Conservation (phyloP, 805 yeast genomes). For the Tetrapisispora namnaoensis region DNA sequence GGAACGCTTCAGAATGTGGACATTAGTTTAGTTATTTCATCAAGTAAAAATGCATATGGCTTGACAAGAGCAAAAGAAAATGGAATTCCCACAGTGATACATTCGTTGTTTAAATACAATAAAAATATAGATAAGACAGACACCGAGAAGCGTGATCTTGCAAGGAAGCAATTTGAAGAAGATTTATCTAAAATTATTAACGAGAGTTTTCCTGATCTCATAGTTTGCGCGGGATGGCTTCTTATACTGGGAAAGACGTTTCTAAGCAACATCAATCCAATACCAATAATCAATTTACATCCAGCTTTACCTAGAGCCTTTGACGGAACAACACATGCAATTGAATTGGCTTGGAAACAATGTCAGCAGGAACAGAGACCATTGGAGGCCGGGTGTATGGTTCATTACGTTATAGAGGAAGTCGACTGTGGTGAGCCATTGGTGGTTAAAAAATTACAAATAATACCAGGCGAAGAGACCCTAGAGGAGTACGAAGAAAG, state of each 20-base stretch:
- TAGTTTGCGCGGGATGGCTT: conserved; percentile 99
- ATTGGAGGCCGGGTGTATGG: conserved; percentile 87
- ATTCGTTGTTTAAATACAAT: conserved; percentile 64
- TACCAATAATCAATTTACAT: conserved; percentile 85
- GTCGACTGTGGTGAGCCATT: conserved; percentile 92
- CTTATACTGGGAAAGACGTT: conserved; percentile 75
- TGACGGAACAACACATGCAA: conserved; percentile 89
- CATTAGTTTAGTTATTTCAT: conserved; percentile 75
- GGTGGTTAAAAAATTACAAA: conserved; percentile 66
- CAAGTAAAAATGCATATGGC: conserved; percentile 81
- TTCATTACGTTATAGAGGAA: conserved; percentile 90
- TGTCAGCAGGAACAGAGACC: conserved; percentile 61
- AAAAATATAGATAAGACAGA: conserved; percentile 65
- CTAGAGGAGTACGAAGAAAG: conserved; percentile 71
- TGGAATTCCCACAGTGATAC: conserved; percentile 60
- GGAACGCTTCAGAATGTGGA: conserved; percentile 34
- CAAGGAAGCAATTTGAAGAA: conserved; percentile 62
- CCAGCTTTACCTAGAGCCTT: conserved; percentile 97
- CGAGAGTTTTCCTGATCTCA: conserved; percentile 60
- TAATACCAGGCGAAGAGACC: conserved; percentile 55
- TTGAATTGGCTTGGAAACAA: conserved; percentile 91
- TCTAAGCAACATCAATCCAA: conserved; percentile 50
- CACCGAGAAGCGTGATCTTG: conserved; percentile 43
- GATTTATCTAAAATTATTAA: conserved; percentile 68
- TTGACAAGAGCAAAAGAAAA: conserved; percentile 65